These are phyloP conservation scores for Actinidia arguta DNA, from an alignment of 179 eudicot species.

Conservation along the genomic window DNA sequence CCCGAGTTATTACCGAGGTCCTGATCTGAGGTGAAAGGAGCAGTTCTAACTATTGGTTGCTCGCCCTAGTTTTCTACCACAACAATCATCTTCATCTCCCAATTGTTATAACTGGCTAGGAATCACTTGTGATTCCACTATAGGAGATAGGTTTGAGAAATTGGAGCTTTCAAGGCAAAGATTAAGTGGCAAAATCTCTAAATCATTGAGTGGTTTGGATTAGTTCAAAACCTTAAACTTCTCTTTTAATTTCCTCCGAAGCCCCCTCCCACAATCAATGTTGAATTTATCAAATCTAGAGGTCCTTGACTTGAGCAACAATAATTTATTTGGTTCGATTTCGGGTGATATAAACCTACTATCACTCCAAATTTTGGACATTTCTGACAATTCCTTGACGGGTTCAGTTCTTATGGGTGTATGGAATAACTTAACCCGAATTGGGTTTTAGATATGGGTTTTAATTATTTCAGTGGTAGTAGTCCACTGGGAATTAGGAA, in stretches of 20 bases:
- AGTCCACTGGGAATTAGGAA: constrained; percentile 39
- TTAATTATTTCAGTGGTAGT: constrained; percentile 32
- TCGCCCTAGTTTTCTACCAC: too few species aligned
- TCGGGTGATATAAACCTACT: constrained; percentile 39
- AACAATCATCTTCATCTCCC: constrained; percentile 25
- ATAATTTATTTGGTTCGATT: constrained; percentile 31
- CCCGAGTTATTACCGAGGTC: too few species aligned
- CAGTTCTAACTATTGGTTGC: too few species aligned
- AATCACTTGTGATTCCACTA: constrained; percentile 39
- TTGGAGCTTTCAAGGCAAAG: constrained; percentile 32
- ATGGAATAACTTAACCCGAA: constrained; percentile 33
- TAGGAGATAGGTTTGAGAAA: constrained; percentile 41
- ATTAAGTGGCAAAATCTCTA: constrained; percentile 39
- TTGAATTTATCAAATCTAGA: constrained; percentile 37
- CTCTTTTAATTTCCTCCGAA: constrained; percentile 42
- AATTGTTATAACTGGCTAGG: constrained; percentile 53
- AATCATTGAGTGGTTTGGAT: constrained; percentile 35
- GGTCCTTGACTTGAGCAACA: constrained; percentile 46
- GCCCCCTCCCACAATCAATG: constrained; percentile 34
- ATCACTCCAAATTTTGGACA: constrained; percentile 28
- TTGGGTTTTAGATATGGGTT: constrained; percentile 22
- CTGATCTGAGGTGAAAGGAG: too few species aligned
- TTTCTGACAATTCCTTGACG: constrained; percentile 34
- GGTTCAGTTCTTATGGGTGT: constrained; percentile 38
- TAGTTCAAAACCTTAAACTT: constrained; percentile 50